Percentiles rank a stretch among this genome's conserved stretches.
phyloP scores from a whole-genome alignment of 768 basidiomycete species.

The Mycena haematopus region DNA sequence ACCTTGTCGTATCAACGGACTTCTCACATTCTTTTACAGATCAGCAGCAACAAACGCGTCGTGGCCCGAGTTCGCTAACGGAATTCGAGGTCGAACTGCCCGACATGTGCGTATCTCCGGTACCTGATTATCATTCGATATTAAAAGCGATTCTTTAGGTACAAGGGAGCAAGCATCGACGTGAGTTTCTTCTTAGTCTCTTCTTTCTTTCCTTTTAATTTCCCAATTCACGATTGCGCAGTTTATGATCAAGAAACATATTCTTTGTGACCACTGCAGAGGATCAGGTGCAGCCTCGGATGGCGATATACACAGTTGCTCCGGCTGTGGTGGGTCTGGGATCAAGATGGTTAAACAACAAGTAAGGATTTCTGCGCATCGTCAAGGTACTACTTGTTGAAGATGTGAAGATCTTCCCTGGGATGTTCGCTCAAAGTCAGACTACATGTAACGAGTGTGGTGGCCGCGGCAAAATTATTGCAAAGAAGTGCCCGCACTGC shows the following conservation, averaged over 20 bases:
- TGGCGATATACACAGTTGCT: slow-evolving; percentile 85
- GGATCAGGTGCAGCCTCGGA: slow-evolving; percentile 94
- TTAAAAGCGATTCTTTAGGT: slow-evolving; percentile 50
- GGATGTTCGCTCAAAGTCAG: slow-evolving; percentile 93
- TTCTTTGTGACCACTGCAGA: slow-evolving; percentile 96
- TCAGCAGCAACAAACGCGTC: slow-evolving; percentile 67
- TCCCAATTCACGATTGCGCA: slow-evolving; percentile 40
- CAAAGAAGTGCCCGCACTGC: slow-evolving; percentile 82
- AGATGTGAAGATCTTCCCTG: slow-evolving; percentile 78
- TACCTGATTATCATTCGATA: neutral
- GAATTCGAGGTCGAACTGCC: slow-evolving; percentile 87
- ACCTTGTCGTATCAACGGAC: neutral
- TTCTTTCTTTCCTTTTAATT: slow-evolving; percentile 30
- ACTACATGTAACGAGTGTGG: slow-evolving; percentile 82
- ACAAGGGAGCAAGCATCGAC: slow-evolving; percentile 86
- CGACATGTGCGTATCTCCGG: slow-evolving; percentile 67
- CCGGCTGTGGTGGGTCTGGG: slow-evolving; percentile 84
- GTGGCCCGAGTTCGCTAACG: slow-evolving; percentile 76
- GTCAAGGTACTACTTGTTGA: neutral
- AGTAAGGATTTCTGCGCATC: slow-evolving; percentile 33
- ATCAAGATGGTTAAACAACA: slow-evolving; percentile 88
- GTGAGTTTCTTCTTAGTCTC: slow-evolving; percentile 44
- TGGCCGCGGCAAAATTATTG: slow-evolving; percentile 83
- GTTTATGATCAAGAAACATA: slow-evolving; percentile 92
- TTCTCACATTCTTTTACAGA: slow-evolving; percentile 37